phyloP scores from a whole-genome alignment of 1,284 basidiomycete genomes.

The Boletellus dicymbophilus region DNA sequence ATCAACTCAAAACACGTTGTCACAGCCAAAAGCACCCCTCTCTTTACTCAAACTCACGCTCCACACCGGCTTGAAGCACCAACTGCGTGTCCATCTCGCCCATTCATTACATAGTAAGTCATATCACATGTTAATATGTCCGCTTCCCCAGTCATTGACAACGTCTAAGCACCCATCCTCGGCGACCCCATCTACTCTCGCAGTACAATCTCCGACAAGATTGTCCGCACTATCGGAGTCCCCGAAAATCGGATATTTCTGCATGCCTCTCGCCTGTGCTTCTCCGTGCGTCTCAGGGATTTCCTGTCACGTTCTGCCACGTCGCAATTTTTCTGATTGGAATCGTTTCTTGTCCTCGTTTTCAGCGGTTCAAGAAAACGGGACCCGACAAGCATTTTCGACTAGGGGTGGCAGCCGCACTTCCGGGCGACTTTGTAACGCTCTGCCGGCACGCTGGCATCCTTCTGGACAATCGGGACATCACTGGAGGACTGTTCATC shows the following conservation, averaged over 20 bases:
- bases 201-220: slow-evolving; percentile 30
- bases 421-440: slow-evolving; percentile 50
- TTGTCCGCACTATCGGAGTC: slow-evolving; percentile 35
- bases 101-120: slow-evolving; percentile 48
- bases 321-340: slow-evolving; percentile 2
- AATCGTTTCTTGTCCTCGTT: not conserved
- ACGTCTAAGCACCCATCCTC: slow-evolving; percentile 59
- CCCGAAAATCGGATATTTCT: slow-evolving; percentile 55
- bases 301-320: not conserved
- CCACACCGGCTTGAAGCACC: slow-evolving; percentile 69
- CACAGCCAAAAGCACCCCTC: slow-evolving; percentile 51
- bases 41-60: slow-evolving; percentile 58
- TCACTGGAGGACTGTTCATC: slow-evolving; percentile 48
- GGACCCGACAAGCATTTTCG: slow-evolving; percentile 48
- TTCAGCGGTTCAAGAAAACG: slow-evolving; percentile 47
- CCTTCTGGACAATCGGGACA: slow-evolving; percentile 35
- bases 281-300: slow-evolving; percentile 44
- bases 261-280: slow-evolving; percentile 57
- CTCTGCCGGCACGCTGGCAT: slow-evolving; percentile 48
- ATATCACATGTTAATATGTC: slow-evolving; percentile 3
- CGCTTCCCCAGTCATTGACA: slow-evolving; percentile 8
- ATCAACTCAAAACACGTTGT: slow-evolving; percentile 16
- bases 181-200: slow-evolving; percentile 56
- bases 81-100: slow-evolving; percentile 67
- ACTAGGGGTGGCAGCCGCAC: slow-evolving; percentile 52